These are phyloP conservation scores for Corchorus olitorius DNA, from an alignment of 345 rosid genomes.

Conservation along the genomic window DNA sequence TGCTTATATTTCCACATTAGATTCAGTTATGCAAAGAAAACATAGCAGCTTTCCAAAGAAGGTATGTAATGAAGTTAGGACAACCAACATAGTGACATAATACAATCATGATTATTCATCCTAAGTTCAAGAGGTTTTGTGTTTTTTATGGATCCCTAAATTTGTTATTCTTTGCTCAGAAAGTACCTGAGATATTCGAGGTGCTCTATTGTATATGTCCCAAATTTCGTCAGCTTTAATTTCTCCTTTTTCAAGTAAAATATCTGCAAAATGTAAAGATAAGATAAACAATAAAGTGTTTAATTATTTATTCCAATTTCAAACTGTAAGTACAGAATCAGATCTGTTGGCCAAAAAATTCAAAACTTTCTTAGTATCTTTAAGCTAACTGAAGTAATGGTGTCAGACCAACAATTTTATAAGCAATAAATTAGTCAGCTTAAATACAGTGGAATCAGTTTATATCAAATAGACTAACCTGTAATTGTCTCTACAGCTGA, in stretches of 20 bases:
- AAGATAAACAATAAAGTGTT: neutral
- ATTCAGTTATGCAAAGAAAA: neutral
- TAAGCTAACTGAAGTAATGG: constrained; percentile 9
- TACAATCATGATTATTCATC: neutral
- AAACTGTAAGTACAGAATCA: neutral
- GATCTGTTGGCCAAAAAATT: neutral
- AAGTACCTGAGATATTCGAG: constrained; percentile 75
- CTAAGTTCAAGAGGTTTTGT: neutral
- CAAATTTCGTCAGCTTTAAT: constrained; percentile 83
- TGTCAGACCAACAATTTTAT: neutral
- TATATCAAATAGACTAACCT: constrained; percentile 41
- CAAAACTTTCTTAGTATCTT: constrained; percentile 2
- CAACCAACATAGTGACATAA: neutral
- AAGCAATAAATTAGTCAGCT: neutral
- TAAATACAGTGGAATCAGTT: constrained; percentile 5
- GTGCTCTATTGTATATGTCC: constrained; percentile 70
- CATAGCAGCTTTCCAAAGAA: neutral
- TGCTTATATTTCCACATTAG: neutral
- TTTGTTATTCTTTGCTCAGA: constrained; percentile 11
- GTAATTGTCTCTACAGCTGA: constrained; percentile 93
- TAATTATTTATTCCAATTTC: neutral
- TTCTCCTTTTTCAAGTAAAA: constrained; percentile 72
- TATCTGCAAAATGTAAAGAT: constrained; percentile 50
- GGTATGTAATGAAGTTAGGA: neutral
- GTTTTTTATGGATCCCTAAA: neutral